These are phyloP conservation scores for Solanum aculeatissimum DNA, from an alignment of 305 asterid species.

Conservation along the genomic window DNA sequence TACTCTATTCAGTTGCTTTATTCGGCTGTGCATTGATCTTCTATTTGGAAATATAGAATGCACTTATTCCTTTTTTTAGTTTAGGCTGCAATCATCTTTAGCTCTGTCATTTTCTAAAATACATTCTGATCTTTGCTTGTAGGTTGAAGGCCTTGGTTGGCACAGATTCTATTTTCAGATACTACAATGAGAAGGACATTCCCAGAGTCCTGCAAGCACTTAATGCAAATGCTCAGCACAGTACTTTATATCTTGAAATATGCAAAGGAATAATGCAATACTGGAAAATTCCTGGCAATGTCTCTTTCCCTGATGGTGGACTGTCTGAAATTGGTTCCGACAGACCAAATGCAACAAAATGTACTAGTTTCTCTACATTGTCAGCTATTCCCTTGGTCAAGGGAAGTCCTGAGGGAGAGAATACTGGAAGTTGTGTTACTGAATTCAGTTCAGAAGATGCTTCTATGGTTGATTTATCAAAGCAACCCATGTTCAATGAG, in stretches of 20 bases:
- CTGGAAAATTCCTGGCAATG: constrained; percentile 49
- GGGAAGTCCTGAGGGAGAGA: constrained; percentile 21
- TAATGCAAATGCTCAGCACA: constrained; percentile 30
- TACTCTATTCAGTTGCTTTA: not conserved
- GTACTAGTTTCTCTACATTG: not conserved
- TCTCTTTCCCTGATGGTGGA: constrained; percentile 15
- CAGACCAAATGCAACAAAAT: constrained; percentile 11
- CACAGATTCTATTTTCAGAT: constrained; percentile 40
- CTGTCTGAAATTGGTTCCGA: constrained; percentile 18
- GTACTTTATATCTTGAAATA: constrained; percentile 46
- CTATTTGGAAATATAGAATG: not conserved
- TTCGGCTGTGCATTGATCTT: not conserved
- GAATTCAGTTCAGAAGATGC: constrained; percentile 13
- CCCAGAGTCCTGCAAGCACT: constrained; percentile 52
- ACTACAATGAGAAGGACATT: constrained; percentile 54
- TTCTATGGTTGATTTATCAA: not conserved
- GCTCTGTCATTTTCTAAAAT: not conserved
- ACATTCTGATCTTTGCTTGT: constrained; percentile 18
- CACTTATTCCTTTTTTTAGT: constrained; percentile 5
- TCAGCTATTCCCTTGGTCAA: constrained; percentile 18
- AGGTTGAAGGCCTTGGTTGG: constrained; percentile 46
- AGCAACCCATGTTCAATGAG: constrained; percentile 8
- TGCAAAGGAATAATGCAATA: constrained; percentile 62
- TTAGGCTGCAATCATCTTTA: not conserved
- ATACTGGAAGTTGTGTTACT: constrained; percentile 20